Conservation (phyloP, 208 protist genomes). For the Porcisia deanei region DNA sequence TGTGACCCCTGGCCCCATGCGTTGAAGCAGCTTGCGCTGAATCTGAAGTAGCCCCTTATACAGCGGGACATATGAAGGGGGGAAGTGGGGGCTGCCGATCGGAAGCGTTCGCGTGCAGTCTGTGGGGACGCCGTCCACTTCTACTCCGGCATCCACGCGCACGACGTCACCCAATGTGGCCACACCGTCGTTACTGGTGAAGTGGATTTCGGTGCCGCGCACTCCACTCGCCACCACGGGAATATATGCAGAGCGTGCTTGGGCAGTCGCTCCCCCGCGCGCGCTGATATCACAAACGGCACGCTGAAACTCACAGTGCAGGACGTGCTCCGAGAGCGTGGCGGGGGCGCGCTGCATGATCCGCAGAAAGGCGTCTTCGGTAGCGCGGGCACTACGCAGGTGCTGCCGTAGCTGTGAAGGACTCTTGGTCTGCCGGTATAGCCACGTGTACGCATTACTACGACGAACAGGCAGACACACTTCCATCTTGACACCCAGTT, state of each 20-base stretch:
- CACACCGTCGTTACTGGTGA: conserved; percentile 42
- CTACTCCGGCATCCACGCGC: conserved; percentile 52
- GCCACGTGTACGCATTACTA: conserved; percentile 5
- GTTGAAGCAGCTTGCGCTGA: conserved; percentile 41
- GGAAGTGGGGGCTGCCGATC: conserved; percentile 18
- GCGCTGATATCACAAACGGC: conserved; percentile 25
- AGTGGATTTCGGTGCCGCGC: conserved; percentile 52
- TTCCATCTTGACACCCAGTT: conserved; percentile 6
- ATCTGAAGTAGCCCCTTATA: conserved; percentile 46
- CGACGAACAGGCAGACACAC: conserved; percentile 12
- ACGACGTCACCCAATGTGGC: conserved; percentile 25
- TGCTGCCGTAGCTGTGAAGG: conserved; percentile 45
- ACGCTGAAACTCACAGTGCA: conserved; percentile 35
- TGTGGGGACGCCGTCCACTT: conserved; percentile 50
- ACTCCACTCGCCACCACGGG: conserved; percentile 53
- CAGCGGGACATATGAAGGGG: conserved; percentile 9
- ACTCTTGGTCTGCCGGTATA: conserved; percentile 35
- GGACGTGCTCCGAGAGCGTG: conserved; percentile 28
- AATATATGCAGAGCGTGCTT: conserved; percentile 43
- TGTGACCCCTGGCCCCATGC: conserved; percentile 27
- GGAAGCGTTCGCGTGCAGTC: conserved; percentile 76
- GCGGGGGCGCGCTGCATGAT: conserved; percentile 28
- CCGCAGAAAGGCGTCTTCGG: conserved; percentile 38
- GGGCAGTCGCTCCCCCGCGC: conserved; percentile 12
- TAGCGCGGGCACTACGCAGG: conserved; percentile 44